phyloP scores from a whole-genome alignment of 2,329 filamentous ascomycete species.

The Monilinia fructigena region DNA sequence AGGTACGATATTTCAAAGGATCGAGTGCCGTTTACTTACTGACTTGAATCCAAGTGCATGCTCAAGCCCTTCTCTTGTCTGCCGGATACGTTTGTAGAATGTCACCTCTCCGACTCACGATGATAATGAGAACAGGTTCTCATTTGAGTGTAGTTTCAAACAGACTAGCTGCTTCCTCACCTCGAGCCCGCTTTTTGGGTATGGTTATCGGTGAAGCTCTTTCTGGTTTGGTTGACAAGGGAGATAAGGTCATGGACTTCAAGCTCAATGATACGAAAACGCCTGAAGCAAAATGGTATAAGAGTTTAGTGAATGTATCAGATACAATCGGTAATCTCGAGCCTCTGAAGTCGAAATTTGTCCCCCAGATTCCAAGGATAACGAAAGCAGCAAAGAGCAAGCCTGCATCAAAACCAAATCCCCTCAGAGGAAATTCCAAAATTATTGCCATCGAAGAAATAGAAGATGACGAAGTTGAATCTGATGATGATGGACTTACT shows the following conservation, averaged over 20 bases:
- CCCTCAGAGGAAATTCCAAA: conserved; percentile 35
- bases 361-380: conserved; percentile 28
- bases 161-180: conserved; percentile 73
- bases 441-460: conserved; percentile 64
- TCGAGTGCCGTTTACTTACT: conserved; percentile 26
- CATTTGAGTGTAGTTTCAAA: conserved; percentile 84
- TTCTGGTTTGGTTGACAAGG: conserved; percentile 58
- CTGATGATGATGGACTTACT: conserved; percentile 51
- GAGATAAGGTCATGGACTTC: conserved; percentile 75
- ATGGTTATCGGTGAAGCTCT: conserved; percentile 81
- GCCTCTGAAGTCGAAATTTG: conserved; percentile 44
- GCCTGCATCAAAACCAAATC: conserved; percentile 38
- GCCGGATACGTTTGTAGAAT: conserved; percentile 73
- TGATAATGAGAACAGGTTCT: conserved; percentile 66
- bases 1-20: conserved; percentile 50
- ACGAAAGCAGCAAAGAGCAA: conserved; percentile 31
- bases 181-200: conserved; percentile 75
- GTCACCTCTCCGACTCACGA: conserved; percentile 63
- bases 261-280: conserved; percentile 75
- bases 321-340: conserved; percentile 63
- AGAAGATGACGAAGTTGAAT: conserved; percentile 52
- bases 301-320: conserved; percentile 58
- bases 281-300: conserved; percentile 73
- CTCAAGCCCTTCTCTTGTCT: conserved; percentile 73
- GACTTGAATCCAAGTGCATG: conserved; percentile 59